Conservation (phyloP, 1,139 yeast genomes). For the Zygosaccharomyces sapae region DNA sequence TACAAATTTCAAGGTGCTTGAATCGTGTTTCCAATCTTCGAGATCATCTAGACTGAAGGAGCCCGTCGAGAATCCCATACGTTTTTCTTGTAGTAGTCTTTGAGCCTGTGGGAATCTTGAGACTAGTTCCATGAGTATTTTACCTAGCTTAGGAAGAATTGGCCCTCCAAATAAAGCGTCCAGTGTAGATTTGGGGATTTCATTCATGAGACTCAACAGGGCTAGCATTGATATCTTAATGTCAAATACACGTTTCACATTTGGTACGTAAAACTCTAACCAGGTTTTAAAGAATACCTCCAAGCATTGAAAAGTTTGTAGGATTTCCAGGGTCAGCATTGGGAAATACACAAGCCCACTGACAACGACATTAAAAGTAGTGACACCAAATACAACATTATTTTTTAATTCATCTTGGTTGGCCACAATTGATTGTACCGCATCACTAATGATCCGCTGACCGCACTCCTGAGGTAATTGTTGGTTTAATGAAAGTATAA, state of each 20-base stretch:
- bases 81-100: conserved; percentile 55
- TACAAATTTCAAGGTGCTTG: conserved; percentile 40
- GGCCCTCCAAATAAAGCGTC: conserved; percentile 28
- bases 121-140: conserved; percentile 48
- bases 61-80: conserved; percentile 47
- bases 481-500: conserved; percentile 35
- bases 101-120: conserved; percentile 68
- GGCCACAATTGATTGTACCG: conserved; percentile 30
- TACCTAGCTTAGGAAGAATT: conserved; percentile 41
- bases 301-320: conserved; percentile 47
- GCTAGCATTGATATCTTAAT: conserved; percentile 73
- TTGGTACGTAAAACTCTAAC: conserved; percentile 53
- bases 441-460: conserved; percentile 28
- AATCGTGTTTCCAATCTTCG: conserved; percentile 42
- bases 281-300: conserved; percentile 59
- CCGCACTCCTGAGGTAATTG: conserved; percentile 29
- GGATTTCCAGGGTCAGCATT: conserved; percentile 47
- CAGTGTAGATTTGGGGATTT: conserved; percentile 33
- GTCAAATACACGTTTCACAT: conserved; percentile 72
- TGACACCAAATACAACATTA: conserved; percentile 48
- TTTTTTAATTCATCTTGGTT: conserved; percentile 33
- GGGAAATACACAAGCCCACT: conserved; percentile 65
- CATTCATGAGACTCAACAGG: conserved; percentile 47
- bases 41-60: conserved; percentile 39
- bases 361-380: conserved; percentile 61